A percentile compares a stretch with the other conserved stretches of the same genome.
phyloP scores from a whole-genome alignment of 169 alveolate genomes.

The Pseudocohnilembus persalinus region DNA sequence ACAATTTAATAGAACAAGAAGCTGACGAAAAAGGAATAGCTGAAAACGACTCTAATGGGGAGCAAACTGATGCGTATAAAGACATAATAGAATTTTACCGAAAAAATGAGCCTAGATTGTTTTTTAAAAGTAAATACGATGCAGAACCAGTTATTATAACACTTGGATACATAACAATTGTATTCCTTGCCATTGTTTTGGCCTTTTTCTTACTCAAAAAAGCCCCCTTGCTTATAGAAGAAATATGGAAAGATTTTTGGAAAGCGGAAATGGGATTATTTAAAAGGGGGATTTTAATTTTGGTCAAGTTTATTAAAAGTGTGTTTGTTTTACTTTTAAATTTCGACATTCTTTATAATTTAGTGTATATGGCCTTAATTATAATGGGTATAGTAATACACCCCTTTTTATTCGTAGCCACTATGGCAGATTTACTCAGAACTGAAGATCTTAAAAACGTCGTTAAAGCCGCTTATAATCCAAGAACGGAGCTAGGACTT shows the following conservation, averaged over 20 bases:
- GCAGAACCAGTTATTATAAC: conserved; percentile 9
- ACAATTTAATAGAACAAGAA: neutral
- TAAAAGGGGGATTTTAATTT: conserved; percentile 4
- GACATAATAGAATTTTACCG: conserved; percentile 1
- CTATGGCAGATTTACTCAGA: conserved; percentile 36
- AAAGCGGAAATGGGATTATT: conserved; percentile 1
- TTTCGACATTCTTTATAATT: conserved; percentile 16
- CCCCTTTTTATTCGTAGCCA: conserved; percentile 34
- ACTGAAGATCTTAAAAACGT: conserved; percentile 34
- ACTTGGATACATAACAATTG: conserved; percentile 30
- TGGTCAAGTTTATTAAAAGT: neutral
- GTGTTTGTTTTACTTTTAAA: too few species aligned
- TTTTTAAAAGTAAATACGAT: neutral
- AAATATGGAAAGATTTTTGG: conserved; percentile 34
- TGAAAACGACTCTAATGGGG: neutral
- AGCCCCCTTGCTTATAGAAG: conserved; percentile 39
- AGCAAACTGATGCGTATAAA: neutral
- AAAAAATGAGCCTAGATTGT: conserved; percentile 36
- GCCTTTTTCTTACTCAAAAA: conserved; percentile 32
- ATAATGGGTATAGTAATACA: conserved; percentile 36
- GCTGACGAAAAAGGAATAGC: neutral
- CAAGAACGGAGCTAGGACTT: conserved; percentile 36
- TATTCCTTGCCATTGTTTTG: conserved; percentile 30
- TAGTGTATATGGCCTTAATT: conserved; percentile 34
- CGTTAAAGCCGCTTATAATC: conserved; percentile 36